phyloP scores from a whole-genome alignment of 495 filamentous ascomycete genomes.

The Xylaria venustula region DNA sequence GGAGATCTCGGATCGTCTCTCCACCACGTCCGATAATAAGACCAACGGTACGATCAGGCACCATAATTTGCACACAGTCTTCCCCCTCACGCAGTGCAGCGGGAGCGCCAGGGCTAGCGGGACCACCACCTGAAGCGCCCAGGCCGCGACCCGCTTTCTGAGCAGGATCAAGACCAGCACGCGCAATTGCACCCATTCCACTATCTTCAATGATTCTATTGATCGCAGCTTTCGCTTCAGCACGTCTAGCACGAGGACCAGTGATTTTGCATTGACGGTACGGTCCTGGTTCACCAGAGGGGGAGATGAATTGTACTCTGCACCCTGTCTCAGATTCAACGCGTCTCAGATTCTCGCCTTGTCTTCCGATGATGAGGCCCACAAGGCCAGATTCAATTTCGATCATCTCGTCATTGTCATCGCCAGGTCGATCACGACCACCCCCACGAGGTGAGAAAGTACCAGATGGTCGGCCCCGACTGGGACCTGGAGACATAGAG shows the following conservation, averaged over 20 bases:
- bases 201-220: slow-evolving; percentile 81
- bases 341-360: slow-evolving; percentile 76
- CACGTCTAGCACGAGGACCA: slow-evolving; percentile 62
- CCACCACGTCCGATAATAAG: slow-evolving; percentile 82
- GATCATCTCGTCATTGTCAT: slow-evolving; percentile 68
- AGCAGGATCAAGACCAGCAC: slow-evolving; percentile 34
- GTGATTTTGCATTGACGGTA: slow-evolving; percentile 75
- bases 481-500: slow-evolving; percentile 57
- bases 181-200: slow-evolving; percentile 56
- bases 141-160: slow-evolving; percentile 22
- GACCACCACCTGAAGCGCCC: slow-evolving; percentile 20
- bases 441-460: slow-evolving; percentile 49
- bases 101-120: slow-evolving; percentile 27
- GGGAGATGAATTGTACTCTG: slow-evolving; percentile 79
- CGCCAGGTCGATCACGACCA: slow-evolving; percentile 53
- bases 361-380: slow-evolving; percentile 78
- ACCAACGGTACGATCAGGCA: slow-evolving; percentile 83
- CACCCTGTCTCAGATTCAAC: slow-evolving; percentile 74
- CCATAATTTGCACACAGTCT: slow-evolving; percentile 78
- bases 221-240: slow-evolving; percentile 70
- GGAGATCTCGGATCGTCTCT: slow-evolving; percentile 85
- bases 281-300: slow-evolving; percentile 61
- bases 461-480: slow-evolving; percentile 41
- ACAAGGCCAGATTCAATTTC: slow-evolving; percentile 75
- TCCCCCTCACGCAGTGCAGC: slow-evolving; percentile 65